phyloP scores from a whole-genome alignment of 306 rosid genomes.

The Cucumis sativus region Cucumber_9930_V3 NC_026656.2:17262001-17262500 shows the following conservation, averaged over 20 bases:
- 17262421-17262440: neutral
- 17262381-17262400: neutral
- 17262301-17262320: neutral
- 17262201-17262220: neutral
- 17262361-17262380: neutral
- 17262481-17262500: constrained; percentile 74
- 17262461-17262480: neutral
- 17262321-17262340: neutral
- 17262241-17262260: neutral
- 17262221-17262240: neutral
- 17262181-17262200: neutral
- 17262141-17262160: neutral
- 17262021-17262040: constrained; percentile 53
- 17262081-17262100: constrained; percentile 4
- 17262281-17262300: neutral
- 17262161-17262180: neutral
- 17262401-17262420: neutral
- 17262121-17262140: neutral
- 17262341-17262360: neutral
- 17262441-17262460: neutral
- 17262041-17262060: constrained; percentile 49
- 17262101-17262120: neutral
- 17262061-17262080: constrained; percentile 65
- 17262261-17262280: neutral
- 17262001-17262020: constrained; percentile 44